These are phyloP conservation scores for Triangularia verruculosa DNA, from an alignment of 2,329 filamentous ascomycete genomes.

Conservation along the genomic window DNA sequence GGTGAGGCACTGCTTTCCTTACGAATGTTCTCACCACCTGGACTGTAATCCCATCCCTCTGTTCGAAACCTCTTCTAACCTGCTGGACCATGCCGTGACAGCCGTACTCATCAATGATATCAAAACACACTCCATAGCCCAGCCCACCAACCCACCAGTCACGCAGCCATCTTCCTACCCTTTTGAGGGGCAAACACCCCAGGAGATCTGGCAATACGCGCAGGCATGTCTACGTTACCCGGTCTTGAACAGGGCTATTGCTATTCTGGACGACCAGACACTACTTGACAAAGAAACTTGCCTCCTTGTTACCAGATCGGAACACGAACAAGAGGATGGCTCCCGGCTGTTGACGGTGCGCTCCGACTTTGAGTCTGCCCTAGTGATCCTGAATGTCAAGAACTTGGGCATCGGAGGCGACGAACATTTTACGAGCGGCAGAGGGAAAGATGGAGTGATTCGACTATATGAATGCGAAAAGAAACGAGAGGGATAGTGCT, in stretches of 20 bases:
- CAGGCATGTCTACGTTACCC: background rate
- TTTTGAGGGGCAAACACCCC: background rate
- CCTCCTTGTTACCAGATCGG: background rate
- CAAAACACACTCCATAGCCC: background rate
- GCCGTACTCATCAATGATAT: background rate
- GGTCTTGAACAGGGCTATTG: background rate
- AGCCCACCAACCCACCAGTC: background rate
- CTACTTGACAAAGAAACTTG: background rate
- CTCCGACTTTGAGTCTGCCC: background rate
- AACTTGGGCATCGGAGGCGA: background rate
- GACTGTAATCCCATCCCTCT: background rate
- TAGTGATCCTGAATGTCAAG: background rate
- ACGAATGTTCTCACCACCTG: no score
- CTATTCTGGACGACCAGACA: background rate
- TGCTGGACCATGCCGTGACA: background rate
- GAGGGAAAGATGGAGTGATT: background rate
- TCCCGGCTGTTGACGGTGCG: background rate
- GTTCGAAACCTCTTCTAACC: background rate
- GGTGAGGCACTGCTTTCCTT: background rate
- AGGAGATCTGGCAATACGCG: background rate
- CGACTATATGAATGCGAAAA: background rate
- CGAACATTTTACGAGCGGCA: background rate
- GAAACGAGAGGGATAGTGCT: background rate
- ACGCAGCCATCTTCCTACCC: background rate
- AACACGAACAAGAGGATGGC: background rate